phyloP scores from a whole-genome alignment of 2,329 filamentous ascomycete genomes.

The Ascochyta koolunga region DNA sequence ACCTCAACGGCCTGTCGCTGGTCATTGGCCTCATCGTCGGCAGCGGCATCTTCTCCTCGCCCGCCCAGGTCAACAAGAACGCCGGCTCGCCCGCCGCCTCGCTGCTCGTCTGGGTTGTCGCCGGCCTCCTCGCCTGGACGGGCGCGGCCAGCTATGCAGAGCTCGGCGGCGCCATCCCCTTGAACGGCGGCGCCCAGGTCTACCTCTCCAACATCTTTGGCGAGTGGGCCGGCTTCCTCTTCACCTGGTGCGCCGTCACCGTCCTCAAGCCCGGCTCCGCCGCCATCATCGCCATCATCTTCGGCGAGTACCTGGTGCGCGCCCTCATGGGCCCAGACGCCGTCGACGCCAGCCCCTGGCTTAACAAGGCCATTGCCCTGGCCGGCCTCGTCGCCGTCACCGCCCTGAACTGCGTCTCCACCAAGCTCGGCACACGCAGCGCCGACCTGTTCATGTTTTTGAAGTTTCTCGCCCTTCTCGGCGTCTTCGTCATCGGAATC shows the following conservation, averaged over 20 bases:
- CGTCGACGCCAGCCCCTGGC: constrained; percentile 79
- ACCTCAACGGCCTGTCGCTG: constrained; percentile 88
- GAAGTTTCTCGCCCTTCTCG: constrained; percentile 89
- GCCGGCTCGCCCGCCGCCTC: constrained; percentile 90
- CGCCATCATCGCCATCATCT: constrained; percentile 96
- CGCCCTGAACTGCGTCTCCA: constrained; percentile 87
- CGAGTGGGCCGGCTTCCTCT: constrained; percentile 89
- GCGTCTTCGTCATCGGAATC: constrained; percentile 84
- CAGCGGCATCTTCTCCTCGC: constrained; percentile 94
- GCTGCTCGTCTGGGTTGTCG: constrained; percentile 88
- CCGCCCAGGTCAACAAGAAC: constrained; percentile 88
- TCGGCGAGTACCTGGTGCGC: constrained; percentile 94
- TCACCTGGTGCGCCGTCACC: constrained; percentile 93
- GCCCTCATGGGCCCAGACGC: constrained; percentile 87
- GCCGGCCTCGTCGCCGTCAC: constrained; percentile 78
- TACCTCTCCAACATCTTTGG: constrained; percentile 97
- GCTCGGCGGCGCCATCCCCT: constrained; percentile 89
- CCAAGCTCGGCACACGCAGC: constrained; percentile 81
- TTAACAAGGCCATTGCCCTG: constrained; percentile 87
- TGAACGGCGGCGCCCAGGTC: constrained; percentile 92
- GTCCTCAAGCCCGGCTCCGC: constrained; percentile 93
- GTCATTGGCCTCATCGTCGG: constrained; percentile 95
- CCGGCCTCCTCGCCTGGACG: constrained; percentile 94
- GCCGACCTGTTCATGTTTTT: constrained; percentile 96
- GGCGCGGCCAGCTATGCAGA: constrained; percentile 95